These are phyloP conservation scores for Leptodontidium sp. DNA, from an alignment of 2,329 filamentous ascomycete species.

Conservation along the genomic window DNA sequence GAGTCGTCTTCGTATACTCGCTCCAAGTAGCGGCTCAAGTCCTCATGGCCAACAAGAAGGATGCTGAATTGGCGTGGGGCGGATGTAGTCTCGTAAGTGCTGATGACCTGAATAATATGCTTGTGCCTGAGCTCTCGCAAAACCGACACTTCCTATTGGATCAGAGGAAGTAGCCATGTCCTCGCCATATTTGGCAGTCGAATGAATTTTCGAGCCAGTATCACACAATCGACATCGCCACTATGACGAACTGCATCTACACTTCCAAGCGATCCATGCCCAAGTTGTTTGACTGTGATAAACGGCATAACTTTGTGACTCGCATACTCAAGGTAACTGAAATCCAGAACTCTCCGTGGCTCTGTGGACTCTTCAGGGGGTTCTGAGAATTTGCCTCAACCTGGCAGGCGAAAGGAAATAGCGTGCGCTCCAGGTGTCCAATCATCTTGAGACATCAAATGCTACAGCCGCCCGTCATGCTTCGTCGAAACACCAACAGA, in stretches of 20 bases:
- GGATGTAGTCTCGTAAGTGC: slow-evolving; percentile 33
- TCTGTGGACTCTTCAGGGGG: not conserved
- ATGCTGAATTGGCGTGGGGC: slow-evolving; percentile 33
- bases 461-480: too few relatives aligned
- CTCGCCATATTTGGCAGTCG: slow-evolving; percentile 28
- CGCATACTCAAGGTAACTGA: slow-evolving; percentile 27
- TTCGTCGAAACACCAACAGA: too few relatives aligned
- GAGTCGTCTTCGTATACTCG: slow-evolving; percentile 32
- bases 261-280: slow-evolving; percentile 32
- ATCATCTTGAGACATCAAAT: too few relatives aligned
- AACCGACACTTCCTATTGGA: slow-evolving; percentile 33
- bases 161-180: slow-evolving; percentile 30
- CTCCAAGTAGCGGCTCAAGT: slow-evolving; percentile 33
- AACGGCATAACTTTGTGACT: slow-evolving; percentile 28
- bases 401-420: too few relatives aligned
- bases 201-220: slow-evolving; percentile 33
- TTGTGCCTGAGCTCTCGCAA: slow-evolving; percentile 29
- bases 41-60: slow-evolving; percentile 33
- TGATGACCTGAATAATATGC: slow-evolving; percentile 32
- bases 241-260: slow-evolving; percentile 30
- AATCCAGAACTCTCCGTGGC: not conserved
- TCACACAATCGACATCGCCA: not conserved
- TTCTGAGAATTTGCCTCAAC: not conserved
- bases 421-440: too few relatives aligned
- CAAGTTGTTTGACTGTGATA: slow-evolving; percentile 29